These are phyloP conservation scores for Aspergillus flavus DNA, from an alignment of 2,329 filamentous ascomycete genomes.

Conservation along the genomic window DNA sequence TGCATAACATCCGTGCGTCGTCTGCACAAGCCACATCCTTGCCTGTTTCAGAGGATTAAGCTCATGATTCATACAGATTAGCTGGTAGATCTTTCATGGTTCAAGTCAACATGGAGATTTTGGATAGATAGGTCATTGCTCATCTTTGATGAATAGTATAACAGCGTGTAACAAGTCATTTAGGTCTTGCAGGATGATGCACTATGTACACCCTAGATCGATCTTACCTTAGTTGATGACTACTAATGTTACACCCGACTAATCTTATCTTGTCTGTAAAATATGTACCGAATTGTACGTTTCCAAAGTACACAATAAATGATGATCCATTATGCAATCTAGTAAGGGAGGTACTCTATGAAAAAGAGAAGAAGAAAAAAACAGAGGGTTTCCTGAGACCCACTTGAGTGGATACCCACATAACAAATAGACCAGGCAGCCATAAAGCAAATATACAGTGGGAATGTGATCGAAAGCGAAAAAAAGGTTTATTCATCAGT, in stretches of 20 bases:
- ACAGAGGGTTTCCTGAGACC: neutral
- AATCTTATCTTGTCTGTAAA: neutral
- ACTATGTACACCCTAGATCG: neutral
- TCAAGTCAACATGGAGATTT: neutral
- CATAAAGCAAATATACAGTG: neutral
- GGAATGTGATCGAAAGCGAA: neutral
- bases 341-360: neutral
- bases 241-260: neutral
- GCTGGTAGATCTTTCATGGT: neutral
- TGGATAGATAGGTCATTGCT: neutral
- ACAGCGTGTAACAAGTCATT: neutral
- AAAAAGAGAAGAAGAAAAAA: neutral
- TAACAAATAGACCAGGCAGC: neutral
- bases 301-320: neutral
- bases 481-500: neutral
- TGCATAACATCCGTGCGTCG: slow-evolving; percentile 8
- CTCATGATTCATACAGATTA: neutral
- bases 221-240: neutral
- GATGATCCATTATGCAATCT: neutral
- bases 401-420: neutral
- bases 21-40: neutral
- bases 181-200: neutral
- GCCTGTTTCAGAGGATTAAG: neutral
- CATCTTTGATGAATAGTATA: neutral
- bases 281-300: neutral